Evolutionary conservation across 179 eudicot species (phyloP).

Genomic region (Gypsophila paniculata): DNA sequence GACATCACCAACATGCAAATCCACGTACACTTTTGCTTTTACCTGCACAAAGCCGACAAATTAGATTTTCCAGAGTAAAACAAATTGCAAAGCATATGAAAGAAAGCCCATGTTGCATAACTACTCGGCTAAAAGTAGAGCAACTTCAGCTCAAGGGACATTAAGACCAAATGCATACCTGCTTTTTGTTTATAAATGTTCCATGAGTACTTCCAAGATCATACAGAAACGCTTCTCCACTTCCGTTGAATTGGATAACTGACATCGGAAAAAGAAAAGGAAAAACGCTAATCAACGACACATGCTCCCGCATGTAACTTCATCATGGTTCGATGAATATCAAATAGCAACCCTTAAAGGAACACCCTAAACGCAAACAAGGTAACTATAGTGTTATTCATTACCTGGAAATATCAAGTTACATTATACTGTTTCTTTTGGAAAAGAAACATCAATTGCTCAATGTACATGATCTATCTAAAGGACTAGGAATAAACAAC

Average conservation of each 20-base stretch:
- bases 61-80: neutral
- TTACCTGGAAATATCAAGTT: neutral
- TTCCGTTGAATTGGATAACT: conserved; percentile 84
- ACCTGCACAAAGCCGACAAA: conserved; percentile 39
- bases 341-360: neutral
- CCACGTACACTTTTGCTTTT: conserved; percentile 61
- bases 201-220: conserved; percentile 99
- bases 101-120: no score
- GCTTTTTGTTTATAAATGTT: conserved; percentile 75
- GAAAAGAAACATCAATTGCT: neutral
- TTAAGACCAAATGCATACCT: conserved; percentile 42
- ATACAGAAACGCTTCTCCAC: conserved; percentile 63
- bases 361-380: neutral
- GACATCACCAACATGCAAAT: conserved; percentile 93
- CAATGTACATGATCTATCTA: neutral
- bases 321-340: conserved; percentile 3
- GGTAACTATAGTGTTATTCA: neutral
- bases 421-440: neutral
- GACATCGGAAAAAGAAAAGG: conserved; percentile 17
- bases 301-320: neutral
- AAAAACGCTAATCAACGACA: conserved; percentile 1
- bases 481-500: neutral
- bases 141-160: no score
- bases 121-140: no score
- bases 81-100: neutral